Base-by-base conservation (phyloP, 805 yeast species). In the Yarrowia sp. region DNA sequence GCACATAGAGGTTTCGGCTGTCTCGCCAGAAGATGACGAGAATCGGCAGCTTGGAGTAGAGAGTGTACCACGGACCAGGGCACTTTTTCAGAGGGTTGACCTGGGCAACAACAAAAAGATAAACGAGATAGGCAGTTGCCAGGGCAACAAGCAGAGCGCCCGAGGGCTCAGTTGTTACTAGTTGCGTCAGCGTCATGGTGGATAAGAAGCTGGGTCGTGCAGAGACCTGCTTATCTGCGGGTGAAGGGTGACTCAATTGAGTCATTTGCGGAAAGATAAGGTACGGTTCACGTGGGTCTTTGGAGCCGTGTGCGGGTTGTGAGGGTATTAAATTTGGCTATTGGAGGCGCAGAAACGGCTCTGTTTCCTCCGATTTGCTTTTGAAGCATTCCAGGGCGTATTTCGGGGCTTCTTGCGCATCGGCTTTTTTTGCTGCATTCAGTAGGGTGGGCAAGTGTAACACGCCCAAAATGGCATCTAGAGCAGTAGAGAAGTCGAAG, bases 1-100 rank as follows among this genome's bases (percentile, higher is more conserved):
- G 80, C 2, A 85, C 80, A 35, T 73, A 75, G 31, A 74, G 73
- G 64, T 78, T 83, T 62, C 88, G 76, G 63, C 80, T 77, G 63
- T 80, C 83, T 12, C 71, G 64, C 75, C 83, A 75, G 41, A 80
- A 75, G 47, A 73, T 74, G 60, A 77, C 78, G 33, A 79, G 70
- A 18, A 77, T 75, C 18, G 55, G 55, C 25, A 31, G 8, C 14
- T 70, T 75, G 74, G 29, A 31, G 55, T 47, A 47, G 7, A 47
- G 55, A 19, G 55, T 31, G 55, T 47, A 47, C 55, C 55, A 47
- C 9, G 55, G 55, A 13, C 55, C 55, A 12, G 55, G 55, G 13
- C 55, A 47, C 21, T 47, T 47, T 32, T 25, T 31, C 27, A 47
- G 55, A n/a, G 55, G 55, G 38, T 47, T 47, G 29, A 47, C 27